Evolutionary conservation across 139 green algal species (phyloP).

Genomic region (Chlorella sorokiniana): DNA sequence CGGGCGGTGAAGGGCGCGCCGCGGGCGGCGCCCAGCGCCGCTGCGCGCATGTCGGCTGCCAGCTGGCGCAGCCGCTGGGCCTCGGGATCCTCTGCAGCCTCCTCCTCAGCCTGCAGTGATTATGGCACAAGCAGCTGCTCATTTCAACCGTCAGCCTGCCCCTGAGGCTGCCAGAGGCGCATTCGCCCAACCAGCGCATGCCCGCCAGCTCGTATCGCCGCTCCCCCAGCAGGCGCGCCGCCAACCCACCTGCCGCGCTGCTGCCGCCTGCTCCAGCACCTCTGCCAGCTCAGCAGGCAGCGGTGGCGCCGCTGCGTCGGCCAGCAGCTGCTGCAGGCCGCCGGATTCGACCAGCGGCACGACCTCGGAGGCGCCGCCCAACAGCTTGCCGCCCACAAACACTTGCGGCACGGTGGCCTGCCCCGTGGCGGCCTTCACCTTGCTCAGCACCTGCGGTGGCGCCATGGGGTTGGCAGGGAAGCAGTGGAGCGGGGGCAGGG

Average conservation of each 20-base stretch:
- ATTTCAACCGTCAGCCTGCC: too few species aligned
- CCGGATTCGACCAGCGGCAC: slow-evolving; percentile 43
- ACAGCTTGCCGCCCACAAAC: slow-evolving; percentile 68
- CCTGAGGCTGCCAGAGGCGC: too few species aligned
- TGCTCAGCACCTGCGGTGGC: slow-evolving; percentile 47
- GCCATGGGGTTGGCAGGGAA: not conserved
- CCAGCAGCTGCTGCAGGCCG: slow-evolving; percentile 46
- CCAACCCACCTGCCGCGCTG: slow-evolving; percentile 1
- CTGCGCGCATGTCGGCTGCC: not conserved
- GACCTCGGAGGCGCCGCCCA: slow-evolving; percentile 82
- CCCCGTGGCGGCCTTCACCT: slow-evolving; percentile 67
- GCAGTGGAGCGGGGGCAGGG: not conserved
- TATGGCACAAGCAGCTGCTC: too few species aligned
- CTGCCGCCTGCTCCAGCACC: not conserved
- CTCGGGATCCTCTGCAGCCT: not conserved
- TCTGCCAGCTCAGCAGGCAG: slow-evolving; percentile 15
- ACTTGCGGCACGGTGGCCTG: slow-evolving; percentile 83
- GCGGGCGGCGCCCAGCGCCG: not conserved
- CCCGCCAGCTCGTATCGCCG: not conserved
- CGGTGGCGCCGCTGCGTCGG: not conserved
- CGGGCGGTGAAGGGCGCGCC: slow-evolving; percentile 16
- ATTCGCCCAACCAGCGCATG: not conserved
- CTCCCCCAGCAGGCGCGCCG: too few species aligned
- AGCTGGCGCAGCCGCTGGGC: not conserved
- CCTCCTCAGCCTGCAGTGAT: not conserved